Evolutionary conservation across 2,329 filamentous ascomycete genomes (phyloP), one percentile per base, ranked within the genome.

Genomic region (Pseudovirgaria hyperparasitica): DNA sequence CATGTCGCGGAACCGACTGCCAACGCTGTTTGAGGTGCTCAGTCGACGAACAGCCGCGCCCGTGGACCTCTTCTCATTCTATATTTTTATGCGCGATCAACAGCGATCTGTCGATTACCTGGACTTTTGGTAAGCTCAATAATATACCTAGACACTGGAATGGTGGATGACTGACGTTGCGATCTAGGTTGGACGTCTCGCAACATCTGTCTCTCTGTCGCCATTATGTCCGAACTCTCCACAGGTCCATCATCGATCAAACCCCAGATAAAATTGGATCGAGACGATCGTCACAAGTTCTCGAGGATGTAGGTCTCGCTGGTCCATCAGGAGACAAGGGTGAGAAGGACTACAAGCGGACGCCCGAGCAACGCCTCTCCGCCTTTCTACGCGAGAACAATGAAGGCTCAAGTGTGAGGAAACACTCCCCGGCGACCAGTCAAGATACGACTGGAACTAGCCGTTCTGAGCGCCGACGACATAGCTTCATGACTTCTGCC

Each of bases 11-110:
- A 92, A 92, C 52, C 72, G 90, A 39, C 71, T 98, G 32, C 90
- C 90, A 24, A 94, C 85, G 2, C 72, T 98, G 27, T 94, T 92
- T 51, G 92, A 98, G 58, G 90, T 98, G 30, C 64, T 98, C 34
- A 93, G 84, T 51, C 76, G 92, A 40, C 76, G 85, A 38, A 98
- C 90, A n/a, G 68, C 92, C 12, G 82, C 92, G 25, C 90, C 90
- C 0, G 87, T 98, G 31, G 92, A 98, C 49, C 67, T 98, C 8
- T 98, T 93, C 57, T 94, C 86, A 2, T 98, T 98, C 63, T 98
- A 98, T 60, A 98, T 98, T 45, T 98, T 93, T 60, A 98, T 98
- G 90, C 75, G 90, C 46, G 92, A 98, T 55, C 86, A 94, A 58
- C 90, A 98, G 57, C 76, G 86, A 52, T 94, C 87, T 6, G 90